Evolutionary conservation across 768 basidiomycete species (phyloP), one percentile per base, ranked within the genome.

Genomic region (Lactifluus rugatus): DNA sequence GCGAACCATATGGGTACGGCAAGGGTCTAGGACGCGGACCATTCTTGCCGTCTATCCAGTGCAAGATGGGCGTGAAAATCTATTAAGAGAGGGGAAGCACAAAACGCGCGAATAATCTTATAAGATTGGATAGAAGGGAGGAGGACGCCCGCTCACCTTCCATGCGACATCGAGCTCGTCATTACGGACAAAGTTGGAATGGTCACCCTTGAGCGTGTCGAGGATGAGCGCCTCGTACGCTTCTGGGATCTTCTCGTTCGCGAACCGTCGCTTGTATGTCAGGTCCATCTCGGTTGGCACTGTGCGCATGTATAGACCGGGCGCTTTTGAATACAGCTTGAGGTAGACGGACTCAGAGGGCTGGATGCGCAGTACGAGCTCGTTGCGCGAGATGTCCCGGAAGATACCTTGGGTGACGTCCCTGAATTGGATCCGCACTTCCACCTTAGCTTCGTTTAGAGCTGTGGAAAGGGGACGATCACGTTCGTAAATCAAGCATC

Each of bases 201-300:
- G 94, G 68, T 99, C 95, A n/a, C 95, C 95, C 70, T 86, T 89
- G 72, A 99, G 79, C 14, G 92, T 91, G 68, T 99, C 95, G 58
- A 97, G 78, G 68, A 99, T 94, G 59, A 99, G 83, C 10, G 87
- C 86, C 74, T 97, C 91, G 70, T 96, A 95, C 32, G 93, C 95
- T 75, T 96, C 95, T 31, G 96, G 96, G 62, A 99, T 97, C 72
- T 87, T 85, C 49, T 83, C 72, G 60, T 96, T 93, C 41, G 82
- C 74, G 77, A 98, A 99, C 46, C 96, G 84, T 56, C 87, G 80
- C 81, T 95, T 94, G 81, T 98, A 99, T 19, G 95, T 96, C 64
- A 98, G 73, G 75, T 99, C 95, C 89, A 99, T 94, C 74, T 99
- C 96, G 44, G 88, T 90, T 31, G 93, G 93, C 62, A 98, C 81